Base-by-base conservation (phyloP, 2,329 filamentous ascomycete species). In the Epicoccum sorghinum region DNA sequence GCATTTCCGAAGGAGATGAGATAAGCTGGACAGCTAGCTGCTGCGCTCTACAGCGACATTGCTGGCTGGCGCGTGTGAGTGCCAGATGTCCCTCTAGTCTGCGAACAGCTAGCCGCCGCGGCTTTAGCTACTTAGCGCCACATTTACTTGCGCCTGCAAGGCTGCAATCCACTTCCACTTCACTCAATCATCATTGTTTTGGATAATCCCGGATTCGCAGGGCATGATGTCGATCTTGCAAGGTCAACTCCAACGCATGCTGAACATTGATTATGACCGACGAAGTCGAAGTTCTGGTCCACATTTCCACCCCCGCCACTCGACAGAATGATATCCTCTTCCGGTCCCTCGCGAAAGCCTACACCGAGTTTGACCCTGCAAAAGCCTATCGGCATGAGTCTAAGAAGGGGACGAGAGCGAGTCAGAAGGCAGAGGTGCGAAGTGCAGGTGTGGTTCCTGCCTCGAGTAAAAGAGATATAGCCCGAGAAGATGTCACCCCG, bases 251-350 rank as follows among this genome's bases (percentile, higher is more conserved):
- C 40, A 48, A 32, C 23, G 46, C 23, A n/a, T 30, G n/a, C 14
- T 47, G 14, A 38, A 29, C 33, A 43, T 47, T 52, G 52, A 56
- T 42, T 36, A 72, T 71, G 70, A 60, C 58, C 50, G 71, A 77
- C 64, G 74, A 79, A 53, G 69, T 81, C 64, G 75, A 79, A 54
- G 69, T 81, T 25, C 69, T 79, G 29, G 75, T 78, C 30, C 79
- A 82, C 61, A 75, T 79, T 36, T 77, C 78, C 53, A 75, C 79
- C 6, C 68, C 78, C 7, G 73, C 75, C 7, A 75, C 71, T 33
- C 70, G 67, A 27, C 67, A 69, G 35, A 73, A 77, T 55, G 79
- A 81, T 66, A 71, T 77, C 33, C 56, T 70, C 4, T 78, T 74
- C 55, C 69, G 67, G 41, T 68, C 70, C 38, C 65, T 79, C 55